phyloP scores from a whole-genome alignment of 2,329 filamentous ascomycete species.

The Colletotrichum kahawae region DNA sequence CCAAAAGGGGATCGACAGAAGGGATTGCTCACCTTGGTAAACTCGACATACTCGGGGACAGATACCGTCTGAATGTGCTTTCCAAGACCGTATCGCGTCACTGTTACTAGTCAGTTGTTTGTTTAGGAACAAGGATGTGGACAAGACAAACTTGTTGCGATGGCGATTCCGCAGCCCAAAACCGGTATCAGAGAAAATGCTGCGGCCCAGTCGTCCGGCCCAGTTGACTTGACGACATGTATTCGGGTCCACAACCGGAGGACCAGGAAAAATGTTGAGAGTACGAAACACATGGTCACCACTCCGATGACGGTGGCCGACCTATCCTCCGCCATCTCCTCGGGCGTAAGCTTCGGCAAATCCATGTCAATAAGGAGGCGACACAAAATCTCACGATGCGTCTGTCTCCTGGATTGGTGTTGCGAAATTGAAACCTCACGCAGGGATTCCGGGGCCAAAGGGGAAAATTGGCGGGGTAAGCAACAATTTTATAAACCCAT shows the following conservation, averaged over 20 bases:
- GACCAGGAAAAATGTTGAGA: constrained; percentile 22
- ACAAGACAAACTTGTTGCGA: not conserved
- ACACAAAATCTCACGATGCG: not conserved
- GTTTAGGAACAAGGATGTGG: no score
- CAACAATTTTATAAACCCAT: not conserved
- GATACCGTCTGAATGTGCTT: constrained; percentile 13
- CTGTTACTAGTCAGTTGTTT: not conserved
- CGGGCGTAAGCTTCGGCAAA: not conserved
- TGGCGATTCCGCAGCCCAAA: not conserved
- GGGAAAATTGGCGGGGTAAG: not conserved
- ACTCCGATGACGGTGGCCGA: constrained; percentile 21
- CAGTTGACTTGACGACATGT: constrained; percentile 28
- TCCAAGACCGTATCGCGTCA: constrained; percentile 24
- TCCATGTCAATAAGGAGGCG: not conserved
- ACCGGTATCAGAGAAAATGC: constrained; percentile 22
- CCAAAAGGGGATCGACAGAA: not conserved
- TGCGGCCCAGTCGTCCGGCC: constrained; percentile 30
- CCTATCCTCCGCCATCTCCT: constrained; percentile 11
- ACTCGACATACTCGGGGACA: not conserved
- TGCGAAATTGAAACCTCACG: not conserved
- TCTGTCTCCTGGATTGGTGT: not conserved
- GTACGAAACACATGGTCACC: constrained; percentile 23
- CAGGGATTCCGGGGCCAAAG: not conserved
- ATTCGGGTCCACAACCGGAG: constrained; percentile 29
- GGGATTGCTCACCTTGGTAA: constrained; percentile 11